Evolutionary conservation across 2,329 filamentous ascomycete species (phyloP).

Genomic region (Ceratocystis destructans): DNA sequence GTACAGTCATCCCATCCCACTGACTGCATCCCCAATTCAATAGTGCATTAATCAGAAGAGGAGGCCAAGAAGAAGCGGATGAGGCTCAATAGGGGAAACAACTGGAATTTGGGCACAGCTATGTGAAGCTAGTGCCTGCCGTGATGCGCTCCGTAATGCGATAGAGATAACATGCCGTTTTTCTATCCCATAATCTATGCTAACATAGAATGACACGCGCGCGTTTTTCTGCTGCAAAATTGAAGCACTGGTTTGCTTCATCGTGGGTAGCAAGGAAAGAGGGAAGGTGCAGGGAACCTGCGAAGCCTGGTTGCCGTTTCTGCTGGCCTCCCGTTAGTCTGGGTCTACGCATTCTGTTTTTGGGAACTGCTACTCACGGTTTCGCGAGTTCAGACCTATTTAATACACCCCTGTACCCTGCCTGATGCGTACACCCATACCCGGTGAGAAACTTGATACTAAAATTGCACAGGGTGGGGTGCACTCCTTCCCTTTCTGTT

Average conservation of each 20-base stretch:
- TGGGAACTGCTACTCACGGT: not conserved
- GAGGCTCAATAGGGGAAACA: not conserved
- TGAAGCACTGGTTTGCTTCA: too few relatives aligned
- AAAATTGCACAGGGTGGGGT: slow-evolving; percentile 12
- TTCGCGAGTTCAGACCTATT: too few relatives aligned
- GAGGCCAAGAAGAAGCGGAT: not conserved
- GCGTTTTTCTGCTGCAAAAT: not conserved
- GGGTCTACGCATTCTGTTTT: not conserved
- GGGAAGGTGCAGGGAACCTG: too few relatives aligned
- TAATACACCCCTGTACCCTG: not conserved
- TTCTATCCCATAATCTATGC: too few relatives aligned
- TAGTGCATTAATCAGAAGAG: not conserved
- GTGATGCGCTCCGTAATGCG: not conserved
- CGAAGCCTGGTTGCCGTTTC: too few relatives aligned
- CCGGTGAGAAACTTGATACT: slow-evolving; percentile 1
- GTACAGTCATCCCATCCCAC: not conserved
- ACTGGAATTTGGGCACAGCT: not conserved
- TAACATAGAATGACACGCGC: not conserved
- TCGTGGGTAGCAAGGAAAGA: too few relatives aligned
- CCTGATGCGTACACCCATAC: not conserved
- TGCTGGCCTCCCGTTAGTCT: too few relatives aligned
- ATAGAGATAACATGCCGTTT: not conserved
- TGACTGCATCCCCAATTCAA: not conserved
- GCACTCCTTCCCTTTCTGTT: too few relatives aligned
- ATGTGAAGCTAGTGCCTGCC: not conserved